A percentile compares a stretch with the other conserved stretches of the same genome.
phyloP scores from a whole-genome alignment of 2,329 filamentous ascomycete species.

The Fusarium sp. region DNA sequence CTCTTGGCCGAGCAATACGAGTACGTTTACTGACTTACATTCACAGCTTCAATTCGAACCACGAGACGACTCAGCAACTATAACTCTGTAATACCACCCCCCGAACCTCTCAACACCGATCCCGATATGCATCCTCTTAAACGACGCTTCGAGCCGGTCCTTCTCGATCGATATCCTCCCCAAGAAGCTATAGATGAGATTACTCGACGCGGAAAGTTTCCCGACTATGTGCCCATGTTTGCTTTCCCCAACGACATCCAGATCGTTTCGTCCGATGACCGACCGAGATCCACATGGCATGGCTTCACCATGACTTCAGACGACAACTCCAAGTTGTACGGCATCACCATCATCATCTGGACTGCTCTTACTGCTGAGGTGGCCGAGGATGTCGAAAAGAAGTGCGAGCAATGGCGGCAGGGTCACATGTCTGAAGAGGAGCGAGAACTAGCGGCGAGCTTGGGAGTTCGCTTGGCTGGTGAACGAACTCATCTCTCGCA shows the following conservation, averaged over 20 bases:
- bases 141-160: conserved; percentile 93
- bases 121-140: conserved; percentile 97
- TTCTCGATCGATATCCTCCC: conserved; percentile 93
- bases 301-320: conserved; percentile 98
- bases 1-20: neutral
- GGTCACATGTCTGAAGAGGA: conserved; percentile 92
- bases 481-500: conserved; percentile 93
- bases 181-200: conserved; percentile 86
- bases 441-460: conserved; percentile 89
- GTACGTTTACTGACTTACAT: conserved; percentile 49
- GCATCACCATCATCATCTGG: conserved; percentile 93
- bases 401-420: conserved; percentile 89
- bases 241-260: conserved; percentile 98
- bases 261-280: conserved; percentile 94
- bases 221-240: conserved; percentile 99
- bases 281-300: conserved; percentile 97
- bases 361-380: conserved; percentile 86
- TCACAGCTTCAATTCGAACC: conserved; percentile 76
- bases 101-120: conserved; percentile 89
- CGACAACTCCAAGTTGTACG: conserved; percentile 92
- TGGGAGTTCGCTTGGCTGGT: conserved; percentile 87
- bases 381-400: conserved; percentile 85
- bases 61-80: conserved; percentile 95
- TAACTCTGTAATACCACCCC: conserved; percentile 95
- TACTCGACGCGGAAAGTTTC: conserved; percentile 86